Evolutionary conservation across 2,329 filamentous ascomycete species (phyloP), one percentile per base, ranked within the genome.

Genomic region (Neospermospora avenae): DNA sequence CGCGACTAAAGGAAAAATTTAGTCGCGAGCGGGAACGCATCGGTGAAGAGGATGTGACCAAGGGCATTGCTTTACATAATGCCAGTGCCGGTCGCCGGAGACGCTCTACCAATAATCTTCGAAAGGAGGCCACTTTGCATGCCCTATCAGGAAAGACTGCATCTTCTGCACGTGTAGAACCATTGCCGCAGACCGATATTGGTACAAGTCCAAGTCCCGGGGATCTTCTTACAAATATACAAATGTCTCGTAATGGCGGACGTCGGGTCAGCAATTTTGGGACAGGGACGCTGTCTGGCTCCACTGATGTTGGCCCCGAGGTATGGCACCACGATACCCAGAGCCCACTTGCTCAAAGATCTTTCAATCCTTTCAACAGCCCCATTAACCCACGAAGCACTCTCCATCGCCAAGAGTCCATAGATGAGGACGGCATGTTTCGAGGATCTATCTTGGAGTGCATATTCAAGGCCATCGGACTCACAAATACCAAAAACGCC

Each of bases 31-130:
- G 88, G 65, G 92, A 97, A 69, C 85, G 92, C 10, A 84, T 92
- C 20, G 89, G 88, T 1, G 83, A 85, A 2, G 91, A 95, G 68
- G 91, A 97, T 62, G 84, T 88, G 18, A 87, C 85, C 65, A 98
- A 98, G 75, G 96, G 95, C 0, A 98, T 99, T 67, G 95, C 96
- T 4, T 79, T 99, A 41, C 95, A 99, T 72, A 99, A 98, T 68
- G 84, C 86, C 70, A 72, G 82, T 72, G 76, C 79, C 11, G 82
- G 84, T 53, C 84, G 86, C 48, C 84, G 88, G 57, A 84, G 89
- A 60, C 84, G 88, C 59, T 91, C 92, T 0, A 90, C 85, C 57
- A 87, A 87, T 46, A 85, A 84, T 28, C 77, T 97, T 22, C 82
- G 91, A 56, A 93, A 92, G 73, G 93, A 96, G 65, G 90, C 88